phyloP scores from a whole-genome alignment of 2,329 filamentous ascomycete species.

The Venturia nashicola region DNA sequence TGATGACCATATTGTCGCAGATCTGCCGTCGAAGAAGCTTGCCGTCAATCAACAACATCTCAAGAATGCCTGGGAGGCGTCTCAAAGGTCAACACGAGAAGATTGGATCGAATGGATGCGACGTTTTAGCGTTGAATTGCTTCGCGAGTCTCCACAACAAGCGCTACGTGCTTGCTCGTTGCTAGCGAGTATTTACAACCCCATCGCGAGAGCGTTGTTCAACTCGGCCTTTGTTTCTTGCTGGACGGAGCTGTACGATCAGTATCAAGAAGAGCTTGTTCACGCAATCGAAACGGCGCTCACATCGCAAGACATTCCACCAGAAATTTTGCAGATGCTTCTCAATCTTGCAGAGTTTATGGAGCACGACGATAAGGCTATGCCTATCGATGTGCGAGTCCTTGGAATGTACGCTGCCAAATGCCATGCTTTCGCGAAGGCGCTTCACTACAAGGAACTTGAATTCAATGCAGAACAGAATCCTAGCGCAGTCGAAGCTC shows the following conservation, averaged over 20 bases:
- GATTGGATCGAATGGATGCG: conserved; percentile 99
- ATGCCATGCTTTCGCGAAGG: conserved; percentile 96
- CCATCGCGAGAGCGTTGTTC: conserved; percentile 85
- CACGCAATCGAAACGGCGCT: conserved; percentile 92
- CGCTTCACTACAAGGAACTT: conserved; percentile 95
- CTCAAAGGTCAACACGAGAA: conserved; percentile 91
- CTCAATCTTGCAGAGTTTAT: conserved; percentile 98
- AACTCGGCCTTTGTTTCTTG: conserved; percentile 98
- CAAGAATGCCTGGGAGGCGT: conserved; percentile 94
- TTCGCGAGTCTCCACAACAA: conserved; percentile 93
- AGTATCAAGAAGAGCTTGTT: conserved; percentile 94
- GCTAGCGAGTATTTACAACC: conserved; percentile 80
- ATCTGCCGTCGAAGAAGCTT: conserved; percentile 83
- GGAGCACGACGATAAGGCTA: conserved; percentile 97
- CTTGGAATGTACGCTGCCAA: conserved; percentile 90
- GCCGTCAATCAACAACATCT: conserved; percentile 97
- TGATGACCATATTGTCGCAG: conserved; percentile 70
- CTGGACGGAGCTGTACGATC: conserved; percentile 95
- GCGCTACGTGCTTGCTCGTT: conserved; percentile 86
- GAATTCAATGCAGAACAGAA: conserved; percentile 98
- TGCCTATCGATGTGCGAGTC: conserved; percentile 93
- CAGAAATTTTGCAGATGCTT: conserved; percentile 85
- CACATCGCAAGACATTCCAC: conserved; percentile 88
- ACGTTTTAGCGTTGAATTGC: conserved; percentile 84
- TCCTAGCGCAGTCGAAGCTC: conserved; percentile 83